Percentiles rank a stretch among this genome's conserved stretches.
Conservation (phyloP, 139 green algal genomes). For the Trebouxia sp. region DNA sequence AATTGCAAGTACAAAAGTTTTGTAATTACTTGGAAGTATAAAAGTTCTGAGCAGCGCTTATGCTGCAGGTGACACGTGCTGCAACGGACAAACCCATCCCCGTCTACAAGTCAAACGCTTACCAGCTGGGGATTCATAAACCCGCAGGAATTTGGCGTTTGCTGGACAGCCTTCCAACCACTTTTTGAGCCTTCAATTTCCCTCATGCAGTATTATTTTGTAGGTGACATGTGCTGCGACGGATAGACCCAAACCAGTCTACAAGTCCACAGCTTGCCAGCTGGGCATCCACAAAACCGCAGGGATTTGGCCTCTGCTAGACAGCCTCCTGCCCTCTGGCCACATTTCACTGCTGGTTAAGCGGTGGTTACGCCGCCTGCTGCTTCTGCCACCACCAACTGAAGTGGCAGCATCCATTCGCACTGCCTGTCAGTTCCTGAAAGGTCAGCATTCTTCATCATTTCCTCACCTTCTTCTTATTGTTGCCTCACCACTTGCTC, state of each 20-base stretch:
- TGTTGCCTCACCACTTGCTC: neutral
- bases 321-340: slow-evolving; percentile 50
- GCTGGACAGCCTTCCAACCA: slow-evolving; percentile 58
- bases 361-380: slow-evolving; percentile 50
- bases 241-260: slow-evolving; percentile 64
- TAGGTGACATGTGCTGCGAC: slow-evolving; percentile 32
- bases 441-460: neutral
- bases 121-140: slow-evolving; percentile 73
- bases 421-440: slow-evolving; percentile 36
- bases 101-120: slow-evolving; percentile 71
- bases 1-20: neutral
- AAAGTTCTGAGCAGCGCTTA: too few species aligned
- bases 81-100: slow-evolving; percentile 50
- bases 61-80: slow-evolving; percentile 32
- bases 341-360: slow-evolving; percentile 23
- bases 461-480: neutral
- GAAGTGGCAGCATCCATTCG: slow-evolving; percentile 35
- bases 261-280: slow-evolving; percentile 71
- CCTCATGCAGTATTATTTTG: too few species aligned
- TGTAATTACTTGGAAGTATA: neutral
- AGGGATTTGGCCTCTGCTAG: slow-evolving; percentile 68
- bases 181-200: too few species aligned
- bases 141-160: slow-evolving; percentile 65
- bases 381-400: slow-evolving; percentile 62
- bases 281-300: slow-evolving; percentile 68